A percentile compares a stretch with the other conserved stretches of the same genome.
phyloP scores from a whole-genome alignment of 2,329 filamentous ascomycete genomes.

The Clathrospora elynae region DNA sequence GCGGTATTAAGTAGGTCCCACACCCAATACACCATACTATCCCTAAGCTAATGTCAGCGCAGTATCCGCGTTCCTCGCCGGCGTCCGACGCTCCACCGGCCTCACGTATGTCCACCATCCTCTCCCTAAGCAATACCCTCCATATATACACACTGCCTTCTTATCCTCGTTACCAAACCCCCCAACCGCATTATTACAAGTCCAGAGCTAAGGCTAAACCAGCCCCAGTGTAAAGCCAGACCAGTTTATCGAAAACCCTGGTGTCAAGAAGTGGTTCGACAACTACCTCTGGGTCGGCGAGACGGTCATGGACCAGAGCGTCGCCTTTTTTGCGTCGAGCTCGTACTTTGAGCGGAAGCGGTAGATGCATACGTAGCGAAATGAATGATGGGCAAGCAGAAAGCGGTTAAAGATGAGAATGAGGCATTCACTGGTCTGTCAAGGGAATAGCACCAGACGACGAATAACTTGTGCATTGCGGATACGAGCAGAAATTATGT shows the following conservation, averaged over 20 bases:
- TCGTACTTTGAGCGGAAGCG: conserved; percentile 90
- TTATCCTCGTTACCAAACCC: too few species aligned
- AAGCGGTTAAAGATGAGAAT: not conserved
- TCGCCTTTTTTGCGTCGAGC: conserved; percentile 86
- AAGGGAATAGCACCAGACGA: not conserved
- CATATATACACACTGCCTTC: not conserved
- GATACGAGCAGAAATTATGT: not conserved
- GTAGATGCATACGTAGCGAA: conserved; percentile 13
- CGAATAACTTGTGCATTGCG: conserved; percentile 2
- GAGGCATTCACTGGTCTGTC: too few species aligned
- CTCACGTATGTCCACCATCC: conserved; percentile 76
- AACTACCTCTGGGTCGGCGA: conserved; percentile 94
- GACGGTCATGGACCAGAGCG: conserved; percentile 97
- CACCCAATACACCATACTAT: conserved; percentile 3
- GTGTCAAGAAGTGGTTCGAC: conserved; percentile 85
- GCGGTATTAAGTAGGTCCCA: conserved; percentile 78
- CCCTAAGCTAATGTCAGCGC: conserved; percentile 21
- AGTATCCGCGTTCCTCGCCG: conserved; percentile 96
- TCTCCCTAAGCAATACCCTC: not conserved
- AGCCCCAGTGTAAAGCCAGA: conserved; percentile 86
- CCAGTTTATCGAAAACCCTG: conserved; percentile 79
- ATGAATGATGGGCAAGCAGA: not conserved
- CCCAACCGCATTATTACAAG: conserved; percentile 7
- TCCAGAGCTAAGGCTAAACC: conserved; percentile 32
- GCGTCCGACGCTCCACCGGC: conserved; percentile 95